phyloP scores from a whole-genome alignment of 1,284 basidiomycete species.

The Kalmanozyma brasiliensis region DNA sequence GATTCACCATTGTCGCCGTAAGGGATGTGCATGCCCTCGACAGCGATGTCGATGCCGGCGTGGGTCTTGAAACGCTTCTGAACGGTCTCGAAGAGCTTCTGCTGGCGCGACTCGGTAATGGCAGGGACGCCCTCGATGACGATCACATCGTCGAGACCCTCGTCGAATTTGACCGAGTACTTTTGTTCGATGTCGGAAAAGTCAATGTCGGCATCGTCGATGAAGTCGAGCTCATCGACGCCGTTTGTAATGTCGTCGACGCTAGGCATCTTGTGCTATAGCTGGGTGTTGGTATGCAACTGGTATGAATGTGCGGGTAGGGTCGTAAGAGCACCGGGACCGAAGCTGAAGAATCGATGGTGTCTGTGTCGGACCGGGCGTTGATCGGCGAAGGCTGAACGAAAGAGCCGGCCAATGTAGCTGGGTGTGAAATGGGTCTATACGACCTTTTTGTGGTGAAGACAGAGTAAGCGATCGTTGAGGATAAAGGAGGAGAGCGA shows the following conservation, averaged over 20 bases:
- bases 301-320: neutral
- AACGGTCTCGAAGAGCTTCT: slow-evolving; percentile 68
- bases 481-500: neutral
- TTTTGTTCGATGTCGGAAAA: slow-evolving; percentile 93
- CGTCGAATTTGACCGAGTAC: slow-evolving; percentile 71
- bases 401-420: slow-evolving; percentile 13
- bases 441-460: slow-evolving; percentile 38
- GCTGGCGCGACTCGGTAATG: slow-evolving; percentile 67
- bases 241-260: slow-evolving; percentile 55
- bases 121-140: slow-evolving; percentile 69
- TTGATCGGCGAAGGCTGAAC: slow-evolving; percentile 27
- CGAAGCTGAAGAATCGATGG: slow-evolving; percentile 14
- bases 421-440: slow-evolving; percentile 17
- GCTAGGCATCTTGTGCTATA: slow-evolving; percentile 32
- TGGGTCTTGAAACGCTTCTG: slow-evolving; percentile 68
- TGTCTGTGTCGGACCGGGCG: neutral
- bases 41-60: slow-evolving; percentile 65
- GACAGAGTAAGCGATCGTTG: neutral
- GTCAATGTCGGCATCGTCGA: slow-evolving; percentile 78
- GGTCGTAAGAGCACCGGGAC: slow-evolving; percentile 4
- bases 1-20: slow-evolving; percentile 66
- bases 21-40: slow-evolving; percentile 69
- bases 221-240: slow-evolving; percentile 45
- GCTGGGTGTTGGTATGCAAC: neutral
- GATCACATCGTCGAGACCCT: slow-evolving; percentile 69